These are phyloP conservation scores for Nakazawaea molendinolei DNA, from an alignment of 805 yeast genomes.

Conservation along the genomic window DNA sequence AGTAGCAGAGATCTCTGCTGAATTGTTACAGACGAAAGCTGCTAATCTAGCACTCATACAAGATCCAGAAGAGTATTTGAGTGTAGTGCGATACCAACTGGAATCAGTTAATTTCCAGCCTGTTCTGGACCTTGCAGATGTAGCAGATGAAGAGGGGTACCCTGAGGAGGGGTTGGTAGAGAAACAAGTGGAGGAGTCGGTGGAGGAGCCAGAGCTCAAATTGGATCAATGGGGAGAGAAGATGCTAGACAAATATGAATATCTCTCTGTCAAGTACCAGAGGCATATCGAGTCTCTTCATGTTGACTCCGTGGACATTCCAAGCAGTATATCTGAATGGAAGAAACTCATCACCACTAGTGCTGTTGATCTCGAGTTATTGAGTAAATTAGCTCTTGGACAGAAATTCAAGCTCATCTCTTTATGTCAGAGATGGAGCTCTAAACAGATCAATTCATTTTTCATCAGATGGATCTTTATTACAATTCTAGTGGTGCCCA, in stretches of 20 bases:
- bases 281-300: conserved; percentile 24
- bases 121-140: too few species aligned
- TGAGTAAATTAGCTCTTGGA: conserved; percentile 29
- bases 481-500: conserved; percentile 32
- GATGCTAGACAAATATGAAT: conserved; percentile 17
- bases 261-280: conserved; percentile 17
- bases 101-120: too few species aligned
- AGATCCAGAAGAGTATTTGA: conserved; percentile 22
- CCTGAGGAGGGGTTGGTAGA: too few species aligned
- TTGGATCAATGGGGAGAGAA: too few species aligned
- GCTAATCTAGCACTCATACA: not conserved
- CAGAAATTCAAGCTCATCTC: conserved; percentile 29
- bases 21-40: not conserved
- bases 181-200: too few species aligned
- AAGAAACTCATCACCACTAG: conserved; percentile 29
- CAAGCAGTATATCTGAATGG: conserved; percentile 39
- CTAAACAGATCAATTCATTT: conserved; percentile 22
- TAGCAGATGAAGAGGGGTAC: too few species aligned
- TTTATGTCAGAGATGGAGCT: conserved; percentile 38
- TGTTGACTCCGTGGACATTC: too few species aligned
- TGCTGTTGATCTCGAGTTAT: conserved; percentile 24
- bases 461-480: conserved; percentile 34
- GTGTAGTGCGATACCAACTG: conserved; percentile 26
- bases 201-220: too few species aligned
- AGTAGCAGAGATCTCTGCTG: conserved; percentile 3